Evolutionary conservation across 192 early-diverging fungal genomes (phyloP).

Genomic region (Coemansia sp.): DNA sequence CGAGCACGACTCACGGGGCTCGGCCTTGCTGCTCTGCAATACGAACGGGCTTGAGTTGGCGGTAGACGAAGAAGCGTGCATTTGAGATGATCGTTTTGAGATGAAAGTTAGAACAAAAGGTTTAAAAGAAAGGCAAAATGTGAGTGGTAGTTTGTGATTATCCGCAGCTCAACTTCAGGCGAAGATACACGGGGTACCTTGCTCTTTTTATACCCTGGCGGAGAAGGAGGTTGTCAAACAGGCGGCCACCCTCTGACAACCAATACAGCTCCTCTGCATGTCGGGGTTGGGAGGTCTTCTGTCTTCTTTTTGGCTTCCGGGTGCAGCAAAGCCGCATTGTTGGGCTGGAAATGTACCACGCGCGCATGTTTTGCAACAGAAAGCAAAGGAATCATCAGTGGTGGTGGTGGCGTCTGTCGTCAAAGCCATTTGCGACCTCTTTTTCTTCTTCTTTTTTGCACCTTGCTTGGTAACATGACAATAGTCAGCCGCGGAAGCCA

Average conservation of each 20-base stretch:
- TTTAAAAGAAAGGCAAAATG: not conserved
- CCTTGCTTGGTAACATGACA: constrained; percentile 3
- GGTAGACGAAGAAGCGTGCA: not conserved
- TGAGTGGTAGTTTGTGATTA: not conserved
- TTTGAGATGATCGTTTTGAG: not conserved
- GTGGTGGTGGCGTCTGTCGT: not conserved
- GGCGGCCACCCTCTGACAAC: not conserved
- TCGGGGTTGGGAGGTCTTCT: not conserved
- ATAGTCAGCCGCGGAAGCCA: not conserved
- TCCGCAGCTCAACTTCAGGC: not conserved
- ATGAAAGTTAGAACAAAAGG: not conserved
- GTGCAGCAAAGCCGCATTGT: constrained; percentile 1
- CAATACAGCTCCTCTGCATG: not conserved
- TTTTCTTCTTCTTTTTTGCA: not conserved
- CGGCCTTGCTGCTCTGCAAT: not conserved
- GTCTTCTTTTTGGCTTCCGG: constrained; percentile 1
- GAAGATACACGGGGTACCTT: not conserved
- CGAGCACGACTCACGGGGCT: not conserved
- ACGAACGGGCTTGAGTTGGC: not conserved
- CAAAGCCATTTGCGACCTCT: not conserved
- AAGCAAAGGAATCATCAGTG: not conserved
- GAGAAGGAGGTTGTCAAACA: not conserved
- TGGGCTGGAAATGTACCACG: not conserved
- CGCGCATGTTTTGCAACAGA: not conserved
- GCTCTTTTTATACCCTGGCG: not conserved